Evolutionary conservation across 1,139 yeast species (phyloP), one percentile per base, ranked within the genome.

Genomic region (Taphrina populina): DNA sequence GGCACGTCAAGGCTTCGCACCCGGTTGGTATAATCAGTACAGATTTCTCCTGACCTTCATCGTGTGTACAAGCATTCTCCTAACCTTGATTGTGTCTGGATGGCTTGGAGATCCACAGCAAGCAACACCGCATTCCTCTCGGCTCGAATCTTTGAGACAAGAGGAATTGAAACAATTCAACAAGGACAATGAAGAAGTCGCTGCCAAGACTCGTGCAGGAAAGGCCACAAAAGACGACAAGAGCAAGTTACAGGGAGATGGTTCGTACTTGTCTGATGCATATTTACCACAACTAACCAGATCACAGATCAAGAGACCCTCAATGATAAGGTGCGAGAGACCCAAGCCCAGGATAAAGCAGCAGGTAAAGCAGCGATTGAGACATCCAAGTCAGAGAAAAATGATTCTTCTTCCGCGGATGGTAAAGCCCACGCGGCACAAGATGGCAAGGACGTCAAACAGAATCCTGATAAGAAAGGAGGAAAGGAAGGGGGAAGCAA

Each of bases 31-130:
- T 15, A 39, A 24, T 11, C 53, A 46, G 43, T 54, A 54, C 26
- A 47, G 58, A 17, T 54, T 54, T 27, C 33, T 54, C 20, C 37
- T 54, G 26, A 54, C 58, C 5, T 46, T 47, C 35, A 41, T 54
- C 29, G 58, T 54, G 5, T 46, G 58, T 36, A 19, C 55, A 3
- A 46, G 55, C 19, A 54, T 54, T n/a, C 33, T 54, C 24, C 17
- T 54, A 15, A 54, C 58, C 10, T 27, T 54, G 26, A 40, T 54
- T 15, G 54, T 47, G 13, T 35, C 49, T 10, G 58, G 58, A n/a
- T 54, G 58, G 58, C 35, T 54, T 10, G 55, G 54, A 4, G 45
- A 39, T 26, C 57, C 52, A n/a, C 46, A 47, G n/a, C 49, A 39
- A 24, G 57, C 56, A 2, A 43, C 49, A 13, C 40, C 56, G 10